Evolutionary conservation across 192 early-diverging fungal genomes (phyloP), one percentile per base, ranked within the genome.

Genomic region (Diversispora epigaea): DNA sequence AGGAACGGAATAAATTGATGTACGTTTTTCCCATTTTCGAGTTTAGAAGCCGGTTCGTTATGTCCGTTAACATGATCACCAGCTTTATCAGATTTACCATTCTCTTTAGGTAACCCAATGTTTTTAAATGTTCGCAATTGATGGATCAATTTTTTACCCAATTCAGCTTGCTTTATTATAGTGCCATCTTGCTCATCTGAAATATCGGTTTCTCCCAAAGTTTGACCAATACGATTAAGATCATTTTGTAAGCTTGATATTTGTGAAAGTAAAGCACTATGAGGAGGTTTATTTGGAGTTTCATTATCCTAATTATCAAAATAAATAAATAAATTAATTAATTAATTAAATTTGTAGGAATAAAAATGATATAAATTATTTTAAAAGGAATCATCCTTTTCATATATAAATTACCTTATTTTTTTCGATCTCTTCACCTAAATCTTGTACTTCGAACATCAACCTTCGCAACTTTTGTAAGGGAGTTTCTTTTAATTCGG

Each of bases 371-470:
- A 6, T 7, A 17, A 49, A 17, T n/a, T 45, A 52, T 32, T 32
- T 32, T 32, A 32, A 32, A 32, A 32, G 25, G 25, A 32, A 32
- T 32, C 25, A 32, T 32, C 25, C 25, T 32, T 32, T 32, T 32
- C 25, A 32, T 32, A 32, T 32, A 32, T 32, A 32, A 9, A 21
- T 52, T 83, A 85, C 85, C 84, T 85, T 77, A 5, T 79, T 79
- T 61, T 85, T 89, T 75, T 87, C 84, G 40, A 94, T 67, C 76
- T 93, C 90, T 66, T 88, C 85, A 19, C 78, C 81, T 4, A 96
- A 87, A 68, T 96, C 93, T 71, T 94, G 90, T 9, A 92, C 89
- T 78, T 96, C 95, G 72, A 85, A 90, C 75, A 92, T 86, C 49
- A 96, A 88, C 14, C 95, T 84, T 32, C 91, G 85, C 22, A 94